These are phyloP conservation scores for Daphne laureola DNA, from an alignment of 441 rosid genomes.

Conservation along the genomic window DNA sequence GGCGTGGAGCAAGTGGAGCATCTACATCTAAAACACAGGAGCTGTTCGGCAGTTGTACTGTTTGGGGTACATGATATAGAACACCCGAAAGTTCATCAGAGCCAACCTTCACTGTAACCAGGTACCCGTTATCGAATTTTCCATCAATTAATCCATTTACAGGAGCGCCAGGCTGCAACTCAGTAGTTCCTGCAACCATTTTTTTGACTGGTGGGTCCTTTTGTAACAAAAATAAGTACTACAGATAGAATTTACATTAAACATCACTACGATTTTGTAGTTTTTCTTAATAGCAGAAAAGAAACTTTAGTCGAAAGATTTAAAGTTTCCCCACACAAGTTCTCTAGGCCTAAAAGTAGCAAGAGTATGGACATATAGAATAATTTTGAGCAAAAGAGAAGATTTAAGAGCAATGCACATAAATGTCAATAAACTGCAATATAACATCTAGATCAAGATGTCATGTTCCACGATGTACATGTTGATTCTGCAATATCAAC, in stretches of 20 bases:
- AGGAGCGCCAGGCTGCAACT: constrained; percentile 46
- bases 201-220: background rate
- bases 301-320: background rate
- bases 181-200: constrained; percentile 24
- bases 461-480: too few relatives aligned
- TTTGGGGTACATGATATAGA: constrained; percentile 60
- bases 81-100: constrained; percentile 62
- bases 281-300: background rate
- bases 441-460: too few relatives aligned
- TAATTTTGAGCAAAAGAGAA: too few relatives aligned
- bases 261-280: too few relatives aligned
- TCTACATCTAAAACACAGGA: constrained; percentile 24
- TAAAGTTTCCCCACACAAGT: too few relatives aligned
- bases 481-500: too few relatives aligned
- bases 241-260: too few relatives aligned
- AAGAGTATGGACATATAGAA: too few relatives aligned
- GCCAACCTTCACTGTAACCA: constrained; percentile 59
- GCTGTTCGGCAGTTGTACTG: constrained; percentile 30
- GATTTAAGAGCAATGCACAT: too few relatives aligned
- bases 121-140: constrained; percentile 76
- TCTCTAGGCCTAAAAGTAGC: too few relatives aligned
- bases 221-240: too few relatives aligned
- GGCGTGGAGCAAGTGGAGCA: constrained; percentile 32
- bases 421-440: too few relatives aligned
- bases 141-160: constrained; percentile 70